Conservation (phyloP, 257 asterid genomes). For the Henckelia pumila region DNA sequence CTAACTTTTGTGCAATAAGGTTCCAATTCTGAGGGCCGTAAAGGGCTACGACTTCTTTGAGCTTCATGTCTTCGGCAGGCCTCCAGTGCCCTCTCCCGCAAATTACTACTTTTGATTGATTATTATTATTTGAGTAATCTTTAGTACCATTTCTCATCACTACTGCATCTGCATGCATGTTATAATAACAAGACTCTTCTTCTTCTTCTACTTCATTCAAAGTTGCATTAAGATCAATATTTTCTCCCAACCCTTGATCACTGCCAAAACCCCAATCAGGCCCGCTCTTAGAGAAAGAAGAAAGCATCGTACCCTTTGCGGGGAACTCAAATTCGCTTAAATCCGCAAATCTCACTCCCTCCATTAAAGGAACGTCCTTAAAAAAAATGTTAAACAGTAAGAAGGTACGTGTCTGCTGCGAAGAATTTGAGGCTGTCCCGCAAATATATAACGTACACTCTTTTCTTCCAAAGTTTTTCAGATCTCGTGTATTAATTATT, state of each 20-base stretch:
- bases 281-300: no score
- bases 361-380: no score
- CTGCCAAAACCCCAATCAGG: background rate
- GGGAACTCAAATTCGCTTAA: no score
- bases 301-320: no score
- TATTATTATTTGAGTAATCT: conserved; percentile 27
- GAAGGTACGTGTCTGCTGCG: no score
- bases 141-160: conserved; percentile 12
- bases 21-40: conserved; percentile 94
- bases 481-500: no score
- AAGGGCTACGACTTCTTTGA: conserved; percentile 75
- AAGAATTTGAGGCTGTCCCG: no score
- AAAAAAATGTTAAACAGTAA: no score
- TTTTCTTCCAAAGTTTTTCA: no score
- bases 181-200: conserved; percentile 23
- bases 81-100: conserved; percentile 91
- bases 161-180: conserved; percentile 36
- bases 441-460: no score
- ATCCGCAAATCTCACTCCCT: no score
- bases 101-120: conserved; percentile 46
- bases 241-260: background rate
- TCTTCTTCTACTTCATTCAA: conserved; percentile 30
- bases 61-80: conserved; percentile 81
- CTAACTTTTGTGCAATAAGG: conserved; percentile 71
- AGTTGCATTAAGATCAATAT: conserved; percentile 50